Conservation (phyloP, 2,329 filamentous ascomycete genomes). For the Hymenoscyphus occultus region DNA sequence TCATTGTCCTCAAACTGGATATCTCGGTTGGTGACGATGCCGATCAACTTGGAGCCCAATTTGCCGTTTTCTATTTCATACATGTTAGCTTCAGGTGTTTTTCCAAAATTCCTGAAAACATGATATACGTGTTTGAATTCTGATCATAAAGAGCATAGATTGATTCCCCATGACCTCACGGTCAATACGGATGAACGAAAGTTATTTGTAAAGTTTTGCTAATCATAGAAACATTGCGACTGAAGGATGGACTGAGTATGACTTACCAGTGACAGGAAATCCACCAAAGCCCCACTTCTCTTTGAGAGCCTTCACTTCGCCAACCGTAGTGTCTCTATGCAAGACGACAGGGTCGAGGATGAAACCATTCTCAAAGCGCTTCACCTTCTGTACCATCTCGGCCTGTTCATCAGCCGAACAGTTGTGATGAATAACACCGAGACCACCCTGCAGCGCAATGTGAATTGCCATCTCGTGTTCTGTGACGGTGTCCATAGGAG, state of each 20-base stretch:
- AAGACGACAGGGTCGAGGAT: conserved; percentile 95
- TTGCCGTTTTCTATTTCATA: conserved; percentile 73
- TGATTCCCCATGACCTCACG: conserved; percentile 81
- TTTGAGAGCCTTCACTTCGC: conserved; percentile 87
- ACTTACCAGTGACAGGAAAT: conserved; percentile 95
- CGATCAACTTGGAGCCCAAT: conserved; percentile 91
- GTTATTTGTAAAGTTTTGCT: conserved; percentile 82
- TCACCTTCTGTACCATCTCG: conserved; percentile 98
- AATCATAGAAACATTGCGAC: conserved; percentile 62
- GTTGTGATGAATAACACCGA: conserved; percentile 98
- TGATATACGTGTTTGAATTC: conserved; percentile 17
- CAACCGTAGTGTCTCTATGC: conserved; percentile 80
- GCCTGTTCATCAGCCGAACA: conserved; percentile 97
- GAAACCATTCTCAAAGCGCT: conserved; percentile 99
- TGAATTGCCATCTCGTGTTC: conserved; percentile 99
- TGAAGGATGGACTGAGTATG: conserved; percentile 21
- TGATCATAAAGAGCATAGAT: conserved; percentile 48
- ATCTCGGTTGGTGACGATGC: conserved; percentile 96
- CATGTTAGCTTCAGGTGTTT: conserved; percentile 38
- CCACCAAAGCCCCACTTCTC: conserved; percentile 98
- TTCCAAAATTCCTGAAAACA: background rate
- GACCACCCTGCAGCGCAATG: conserved; percentile 83
- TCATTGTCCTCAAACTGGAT: conserved; percentile 89
- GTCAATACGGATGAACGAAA: conserved; percentile 99
- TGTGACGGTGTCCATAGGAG: conserved; percentile 99